Evolutionary conservation across 148 eudicot genomes (phyloP), one percentile per base, ranked within the genome.

Genomic region (Nepenthes gracilis): DNA sequence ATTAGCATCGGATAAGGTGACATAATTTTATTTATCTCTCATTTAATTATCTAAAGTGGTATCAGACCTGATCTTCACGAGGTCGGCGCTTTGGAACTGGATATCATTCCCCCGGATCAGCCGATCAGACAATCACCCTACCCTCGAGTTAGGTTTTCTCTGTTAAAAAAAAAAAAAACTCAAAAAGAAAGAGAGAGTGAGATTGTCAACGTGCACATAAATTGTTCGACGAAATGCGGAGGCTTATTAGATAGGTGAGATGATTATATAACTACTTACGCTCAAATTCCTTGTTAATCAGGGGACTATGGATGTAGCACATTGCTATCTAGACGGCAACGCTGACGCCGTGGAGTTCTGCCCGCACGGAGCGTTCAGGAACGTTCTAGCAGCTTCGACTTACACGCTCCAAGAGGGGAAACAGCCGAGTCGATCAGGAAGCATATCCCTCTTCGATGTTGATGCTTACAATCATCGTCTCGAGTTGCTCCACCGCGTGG

Each of bases 281-380:
- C 14, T 33, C 34, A 33, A 62, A 36, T 13, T 54, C 37, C 54
- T 54, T 59, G 6, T 57, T 64, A 8, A 2, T 9, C 10, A 2
- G 33, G 36, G 50, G 37, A 43, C 55, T 54, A 90, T 86, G 97
- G 97, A 90, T 12, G 67, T 80, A 35, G 91, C 80, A 12, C 71
- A 77, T 12, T 71, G 74, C 57, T 57, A 47, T 58, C 68, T 93
- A 13, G 91, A 86, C 36, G 98, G 96, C 2, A 88, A 88, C 65
- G 84, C 94, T 3, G 96, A 93, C 34, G 88, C 84, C 2, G 98
- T 86, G 8, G 98, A 88, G 82, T 93, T 93, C 70, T 93, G 96
- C 55, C 95, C 96, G 1, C 85, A 82, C 9, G 72, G 64, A 0
- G 77, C 88, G 9, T 86, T 80, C 69, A 78, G 71, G 68, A 63